These are phyloP conservation scores for Diaporthe nobilis DNA, from an alignment of 2,329 filamentous ascomycete genomes.

Conservation along the genomic window DNA sequence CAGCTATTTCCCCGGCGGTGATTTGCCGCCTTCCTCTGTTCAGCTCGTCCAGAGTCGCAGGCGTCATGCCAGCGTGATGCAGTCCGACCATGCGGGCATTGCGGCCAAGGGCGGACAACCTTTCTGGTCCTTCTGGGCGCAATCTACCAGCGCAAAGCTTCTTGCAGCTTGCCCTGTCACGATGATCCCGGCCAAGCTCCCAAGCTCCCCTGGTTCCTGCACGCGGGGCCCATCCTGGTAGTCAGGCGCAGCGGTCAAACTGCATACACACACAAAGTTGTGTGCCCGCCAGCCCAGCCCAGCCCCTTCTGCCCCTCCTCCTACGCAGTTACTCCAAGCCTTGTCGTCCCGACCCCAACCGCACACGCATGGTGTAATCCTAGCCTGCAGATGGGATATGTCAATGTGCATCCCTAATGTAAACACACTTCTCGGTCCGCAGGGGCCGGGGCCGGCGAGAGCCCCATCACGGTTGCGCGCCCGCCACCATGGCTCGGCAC, in stretches of 20 bases:
- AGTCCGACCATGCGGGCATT: constrained; percentile 20
- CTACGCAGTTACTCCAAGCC: background rate
- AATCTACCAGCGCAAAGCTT: constrained; percentile 18
- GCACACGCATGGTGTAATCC: background rate
- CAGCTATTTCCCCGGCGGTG: background rate
- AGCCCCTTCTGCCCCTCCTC: background rate
- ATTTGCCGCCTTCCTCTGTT: constrained; percentile 19
- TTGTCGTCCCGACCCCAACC: background rate
- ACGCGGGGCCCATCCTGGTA: constrained; percentile 16
- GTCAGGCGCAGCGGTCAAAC: constrained; percentile 31
- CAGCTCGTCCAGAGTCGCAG: constrained; percentile 22
- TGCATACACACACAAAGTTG: background rate
- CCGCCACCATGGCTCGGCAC: constrained; percentile 28
- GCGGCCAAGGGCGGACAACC: constrained; percentile 3
- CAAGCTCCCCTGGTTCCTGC: constrained; percentile 14
- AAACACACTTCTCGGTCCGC: constrained; percentile 27
- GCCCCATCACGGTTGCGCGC: constrained; percentile 14
- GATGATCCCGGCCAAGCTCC: constrained; percentile 24
- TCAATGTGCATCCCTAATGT: constrained; percentile 27
- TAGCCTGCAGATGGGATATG: constrained; percentile 13
- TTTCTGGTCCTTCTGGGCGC: background rate
- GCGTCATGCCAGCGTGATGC: constrained; percentile 31
- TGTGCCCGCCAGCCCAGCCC: background rate
- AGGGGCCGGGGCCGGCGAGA: constrained; percentile 17
- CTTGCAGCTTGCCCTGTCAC: constrained; percentile 8